Evolutionary conservation across 78 protist species (phyloP), one percentile per base, ranked within the genome.

Genomic region (Cavenderia fasciculata): DNA sequence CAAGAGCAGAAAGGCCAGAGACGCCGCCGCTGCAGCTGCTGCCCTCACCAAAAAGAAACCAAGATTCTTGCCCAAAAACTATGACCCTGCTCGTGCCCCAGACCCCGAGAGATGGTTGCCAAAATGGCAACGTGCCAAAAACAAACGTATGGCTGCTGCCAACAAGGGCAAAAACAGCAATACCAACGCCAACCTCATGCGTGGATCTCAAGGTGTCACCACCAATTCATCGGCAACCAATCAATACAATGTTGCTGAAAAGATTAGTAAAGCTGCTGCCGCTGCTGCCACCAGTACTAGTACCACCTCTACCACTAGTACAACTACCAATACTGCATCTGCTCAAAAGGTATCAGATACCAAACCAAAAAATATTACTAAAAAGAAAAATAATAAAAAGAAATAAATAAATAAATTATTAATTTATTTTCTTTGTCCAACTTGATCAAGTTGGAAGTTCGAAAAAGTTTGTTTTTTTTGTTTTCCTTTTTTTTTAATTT

Each of bases 51-150:
- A 3, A 71, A 82, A 65, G 59, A 82, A 69, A 69, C 74, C 90
- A 43, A 82, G 68, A 57, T 65, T 54, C 62, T 79, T 79, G 40
- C 88, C 88, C 62, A 82, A 82, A 51, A 77, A 77, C 43, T 82
- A 68, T 51, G 47, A 34, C 5, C 61, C 76, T 21, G 68, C n/a
- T 25, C 65, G n/a, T 47, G 29, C 12, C 2, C 46, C 51, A 34
- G 90, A 82, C n/a, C 90, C 90, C 49, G 90, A 69, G 49, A 59
- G 90, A 54, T 82, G 90, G 90, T 56, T 82, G 57, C 90, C 90
- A 82, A 82, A 82, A 57, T 82, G 78, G 77, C 90, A 68, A 57
- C 61, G 90, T 40, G 36, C 90, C 21, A 38, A 43, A 21, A 59
- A 71, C 23, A 68, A 73, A 54, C 49, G 49, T 8, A 25, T 23